Conservation (phyloP, 1,139 yeast species). For the Magnusiomyces fungicola region DNA sequence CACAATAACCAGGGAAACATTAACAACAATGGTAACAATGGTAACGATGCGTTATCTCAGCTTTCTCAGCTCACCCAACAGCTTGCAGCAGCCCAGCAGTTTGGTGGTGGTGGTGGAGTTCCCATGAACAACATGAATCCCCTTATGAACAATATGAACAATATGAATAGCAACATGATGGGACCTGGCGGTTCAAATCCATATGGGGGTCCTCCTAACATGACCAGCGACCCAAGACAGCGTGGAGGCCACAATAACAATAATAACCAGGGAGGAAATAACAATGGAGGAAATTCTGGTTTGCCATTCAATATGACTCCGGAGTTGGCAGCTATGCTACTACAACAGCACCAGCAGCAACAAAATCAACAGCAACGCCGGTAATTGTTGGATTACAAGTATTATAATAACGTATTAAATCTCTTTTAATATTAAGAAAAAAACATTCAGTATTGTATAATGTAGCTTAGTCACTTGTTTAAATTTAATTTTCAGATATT, state of each 20-base stretch:
- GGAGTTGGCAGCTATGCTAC: slow-evolving; percentile 3
- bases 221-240: not conserved
- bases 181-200: not conserved
- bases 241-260: not conserved
- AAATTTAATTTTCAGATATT: too few relatives aligned
- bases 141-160: not conserved
- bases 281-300: not conserved
- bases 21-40: slow-evolving; percentile 1
- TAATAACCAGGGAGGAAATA: not conserved
- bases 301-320: slow-evolving; percentile 5
- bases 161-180: slow-evolving; percentile 1
- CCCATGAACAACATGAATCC: not conserved
- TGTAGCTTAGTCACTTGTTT: too few relatives aligned
- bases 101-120: not conserved
- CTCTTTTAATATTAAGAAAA: too few relatives aligned
- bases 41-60: not conserved
- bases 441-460: too few relatives aligned
- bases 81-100: slow-evolving; percentile 2
- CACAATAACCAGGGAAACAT: slow-evolving; percentile 5
- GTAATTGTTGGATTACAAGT: too few relatives aligned
- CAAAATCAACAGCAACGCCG: slow-evolving; percentile 3
- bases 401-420: too few relatives aligned
- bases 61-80: slow-evolving; percentile 4
- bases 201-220: not conserved
- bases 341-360: slow-evolving; percentile 6